Evolutionary conservation across 371 early-diverging fungal genomes (phyloP), one percentile per base, ranked within the genome.

Genomic region (Caulochytrium protostelioides): DNA sequence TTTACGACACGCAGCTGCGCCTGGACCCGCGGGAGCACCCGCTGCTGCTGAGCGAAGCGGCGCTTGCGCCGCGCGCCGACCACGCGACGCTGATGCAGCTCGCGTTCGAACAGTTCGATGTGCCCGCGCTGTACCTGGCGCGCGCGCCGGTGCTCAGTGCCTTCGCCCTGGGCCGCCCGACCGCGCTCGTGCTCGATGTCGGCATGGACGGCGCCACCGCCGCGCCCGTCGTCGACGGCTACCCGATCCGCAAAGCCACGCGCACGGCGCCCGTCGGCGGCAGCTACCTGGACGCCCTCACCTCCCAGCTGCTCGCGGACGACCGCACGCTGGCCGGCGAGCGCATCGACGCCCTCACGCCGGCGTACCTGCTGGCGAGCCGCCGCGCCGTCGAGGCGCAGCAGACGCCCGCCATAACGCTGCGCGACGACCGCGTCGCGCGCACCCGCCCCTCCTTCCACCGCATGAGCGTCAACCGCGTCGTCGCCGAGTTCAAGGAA

Each of bases 171-270:
- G 97, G 97, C 26, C 58, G 71, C 35, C 64, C 81, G 12, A 82
- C 85, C 8, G 87, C 76, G 7, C 59, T 95, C 22, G 86, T 95
- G 20, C 47, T 95, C 32, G 91, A 91, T 46, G 78, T 79, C 9
- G 97, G 97, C 8, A 85, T 74, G 37, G 65, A 73, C 20, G 57
- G 56, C 34, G 82, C 89, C 2, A 79, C 79, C 43, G 90, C 76
- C 3, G 79, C 81, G 0, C 92, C 97, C 13, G 92, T 95, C 0
- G 79, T 70, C 45, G 97, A 95, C 42, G 97, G 97, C 21, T 89
- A 79, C 49, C 81, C 83, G 3, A 49, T 95, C 27, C 79, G 82
- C 33, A 87, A 90, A 61, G 83, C 79, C 46, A 43, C 19, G 43
- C 13, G 3, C n/a, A 9, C 19, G 6, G 35, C 35, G 7, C 16